Evolutionary conservation across 805 yeast genomes (phyloP), one percentile per base, ranked within the genome.

Genomic region (Candida dendrica): DNA sequence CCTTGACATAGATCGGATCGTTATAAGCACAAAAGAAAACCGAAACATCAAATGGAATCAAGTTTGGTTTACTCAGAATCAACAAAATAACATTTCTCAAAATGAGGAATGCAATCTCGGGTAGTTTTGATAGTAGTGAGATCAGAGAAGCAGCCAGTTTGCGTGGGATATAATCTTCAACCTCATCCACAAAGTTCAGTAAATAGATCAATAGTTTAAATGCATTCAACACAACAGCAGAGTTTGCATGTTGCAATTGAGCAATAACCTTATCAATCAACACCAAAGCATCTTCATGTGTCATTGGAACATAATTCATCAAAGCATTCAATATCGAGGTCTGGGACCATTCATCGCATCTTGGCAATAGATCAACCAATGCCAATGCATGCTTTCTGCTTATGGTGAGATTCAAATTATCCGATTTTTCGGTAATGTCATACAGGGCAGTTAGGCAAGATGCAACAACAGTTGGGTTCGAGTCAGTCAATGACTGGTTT

Each of bases 1-100:
- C 91, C 59, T 89, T 87, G 56, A 91, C 79, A 58, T 86, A 91
- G 18, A 85, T 77, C 1, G 95, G 93, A 58, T 90, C 96, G 58
- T 84, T 83, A 52, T 77, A 85, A 45, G 79, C 79, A 63, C 93
- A 82, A 61, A 87, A 89, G 56, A 90, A 87, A 64, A 79, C 75
- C 41, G 79, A 75, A n/a, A 86, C 87, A 47, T 85, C 93, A 41
- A 84, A 66, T 20, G 68, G 61, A 34, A 79, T 61, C 42, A 88
- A 64, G 18, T 74, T 69, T 11, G 82, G 79, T 45, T 79, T 75
- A 40, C 85, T 78, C 42, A 88, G 68, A 22, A 90, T 69, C 31
- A 90, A 62, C 27, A 89, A 61, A 20, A 88, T 85, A 38, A 86
- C 82, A 57, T 90, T 91, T 56, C 96, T 69, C 48, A 90, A 66